Evolutionary conservation across 2,329 filamentous ascomycete genomes (phyloP).

Genomic region (Neopestalotiopsis sp.): DNA sequence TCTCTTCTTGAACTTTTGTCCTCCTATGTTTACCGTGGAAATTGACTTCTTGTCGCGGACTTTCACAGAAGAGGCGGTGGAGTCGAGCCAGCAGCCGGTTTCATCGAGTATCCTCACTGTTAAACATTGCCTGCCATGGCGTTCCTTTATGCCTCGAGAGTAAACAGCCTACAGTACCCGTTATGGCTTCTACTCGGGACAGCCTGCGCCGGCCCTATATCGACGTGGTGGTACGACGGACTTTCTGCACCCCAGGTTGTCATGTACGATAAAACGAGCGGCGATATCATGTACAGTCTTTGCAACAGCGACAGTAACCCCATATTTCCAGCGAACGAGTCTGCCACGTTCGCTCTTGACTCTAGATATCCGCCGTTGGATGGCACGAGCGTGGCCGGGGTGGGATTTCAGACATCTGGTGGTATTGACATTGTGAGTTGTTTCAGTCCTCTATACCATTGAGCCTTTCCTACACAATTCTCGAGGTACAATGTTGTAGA

Average conservation of each 20-base stretch:
- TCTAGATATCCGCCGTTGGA: slow-evolving; percentile 7
- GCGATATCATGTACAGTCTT: slow-evolving; percentile 21
- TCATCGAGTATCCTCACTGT: neutral
- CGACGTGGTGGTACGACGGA: slow-evolving; percentile 2
- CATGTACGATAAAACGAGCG: slow-evolving; percentile 21
- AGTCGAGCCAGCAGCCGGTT: neutral
- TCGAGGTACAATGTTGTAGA: neutral
- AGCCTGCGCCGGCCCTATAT: neutral
- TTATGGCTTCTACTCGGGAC: neutral
- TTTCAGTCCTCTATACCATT: neutral
- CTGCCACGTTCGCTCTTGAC: slow-evolving; percentile 17
- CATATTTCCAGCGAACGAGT: slow-evolving; percentile 19
- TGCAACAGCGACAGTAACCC: slow-evolving; percentile 23
- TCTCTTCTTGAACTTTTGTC: neutral
- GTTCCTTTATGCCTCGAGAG: neutral
- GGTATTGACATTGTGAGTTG: neutral
- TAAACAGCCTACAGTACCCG: neutral
- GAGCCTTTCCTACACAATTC: neutral
- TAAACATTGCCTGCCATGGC: neutral
- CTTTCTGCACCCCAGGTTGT: slow-evolving; percentile 16
- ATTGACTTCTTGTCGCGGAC: neutral
- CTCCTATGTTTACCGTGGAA: neutral
- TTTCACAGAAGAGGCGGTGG: neutral
- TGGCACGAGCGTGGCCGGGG: slow-evolving; percentile 17
- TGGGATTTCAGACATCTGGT: slow-evolving; percentile 5